These are phyloP conservation scores for Colletotrichum tabaci DNA, from an alignment of 2,329 filamentous ascomycete genomes.

Conservation along the genomic window DNA sequence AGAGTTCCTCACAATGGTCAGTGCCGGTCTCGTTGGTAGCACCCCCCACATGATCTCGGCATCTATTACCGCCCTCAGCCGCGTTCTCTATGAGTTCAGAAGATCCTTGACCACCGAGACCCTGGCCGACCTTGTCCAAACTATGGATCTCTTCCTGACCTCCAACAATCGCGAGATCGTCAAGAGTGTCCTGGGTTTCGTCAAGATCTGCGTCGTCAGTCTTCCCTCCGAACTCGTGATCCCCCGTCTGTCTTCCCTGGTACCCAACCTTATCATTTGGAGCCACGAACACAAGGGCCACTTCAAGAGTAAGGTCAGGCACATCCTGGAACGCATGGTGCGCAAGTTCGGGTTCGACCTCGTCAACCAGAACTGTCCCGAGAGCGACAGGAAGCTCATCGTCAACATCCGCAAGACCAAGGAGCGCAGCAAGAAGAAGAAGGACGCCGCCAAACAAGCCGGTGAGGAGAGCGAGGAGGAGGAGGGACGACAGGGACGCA, in stretches of 20 bases:
- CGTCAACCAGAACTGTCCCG: conserved; percentile 85
- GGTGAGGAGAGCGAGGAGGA: conserved; percentile 71
- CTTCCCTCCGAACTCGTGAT: conserved; percentile 85
- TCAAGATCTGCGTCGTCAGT: conserved; percentile 94
- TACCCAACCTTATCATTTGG: conserved; percentile 95
- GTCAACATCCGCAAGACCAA: conserved; percentile 96
- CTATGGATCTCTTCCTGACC: conserved; percentile 95
- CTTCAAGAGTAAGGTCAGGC: conserved; percentile 97
- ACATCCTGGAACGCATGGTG: conserved; percentile 95
- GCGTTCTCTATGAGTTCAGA: conserved; percentile 95
- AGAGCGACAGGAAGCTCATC: conserved; percentile 90
- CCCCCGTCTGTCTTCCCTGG: conserved; percentile 80
- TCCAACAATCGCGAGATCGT: conserved; percentile 98
- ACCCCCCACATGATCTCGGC: conserved; percentile 98
- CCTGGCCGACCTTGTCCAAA: conserved; percentile 88
- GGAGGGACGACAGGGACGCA: conserved; percentile 66
- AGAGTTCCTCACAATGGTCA: conserved; percentile 99
- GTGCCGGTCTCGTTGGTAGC: conserved; percentile 90
- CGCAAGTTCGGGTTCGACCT: conserved; percentile 88
- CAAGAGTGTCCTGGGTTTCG: conserved; percentile 92
- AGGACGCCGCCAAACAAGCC: conserved; percentile 75
- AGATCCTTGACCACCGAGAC: conserved; percentile 77
- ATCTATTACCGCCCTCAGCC: conserved; percentile 93
- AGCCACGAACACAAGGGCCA: conserved; percentile 98
- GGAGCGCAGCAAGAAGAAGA: conserved; percentile 92